Evolutionary conservation across 2,329 filamentous ascomycete genomes (phyloP), one percentile per base, ranked within the genome.

Genomic region (Plenodomus lindquistii): DNA sequence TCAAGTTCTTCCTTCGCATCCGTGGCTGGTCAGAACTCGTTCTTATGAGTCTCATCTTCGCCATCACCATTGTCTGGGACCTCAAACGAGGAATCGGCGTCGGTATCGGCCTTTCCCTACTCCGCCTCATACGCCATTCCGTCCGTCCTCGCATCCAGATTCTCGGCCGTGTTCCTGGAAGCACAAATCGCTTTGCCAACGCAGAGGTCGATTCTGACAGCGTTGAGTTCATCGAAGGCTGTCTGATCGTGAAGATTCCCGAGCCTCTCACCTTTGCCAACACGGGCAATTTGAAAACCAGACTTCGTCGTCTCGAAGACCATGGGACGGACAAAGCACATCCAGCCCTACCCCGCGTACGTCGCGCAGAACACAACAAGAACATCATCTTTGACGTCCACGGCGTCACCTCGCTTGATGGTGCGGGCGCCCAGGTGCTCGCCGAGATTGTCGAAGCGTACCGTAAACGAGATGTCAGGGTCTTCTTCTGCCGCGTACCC

Each of bases 351-450:
- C 94, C 94, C 0, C 83, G 89, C 2, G 79, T 96, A 13, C 82
- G 92, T 4, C 78, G 81, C 20, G 82, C 85, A n/a, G 87, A 93
- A 52, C 86, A 89, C 63, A 97, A 97, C 69, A 84, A 85, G 60
- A 97, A 96, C 66, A 81, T 99, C 71, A 91, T 99, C 54, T 97
- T 99, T 65, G 94, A 99, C 69, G 91, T 97, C 7, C 93, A 97
- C 61, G 94, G 94, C n/a, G 94, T 99, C 2, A 96, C 92, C 0
- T 88, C 88, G 21, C 85, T 99, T 62, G 94, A 99, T 68, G 94
- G 91, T 5, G 96, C 91, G 0, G 94, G 93, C 1, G 88, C 90
- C 0, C 94, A 97, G 73, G 93, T 97, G 0, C 78, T 99, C 2
- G 82, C 84, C 39, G 94, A 97, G 73, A 97, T 97, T 59, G 90